Evolutionary conservation across 75 land plant genomes (phyloP).

Genomic region (Cunninghamia lanceolata): DNA sequence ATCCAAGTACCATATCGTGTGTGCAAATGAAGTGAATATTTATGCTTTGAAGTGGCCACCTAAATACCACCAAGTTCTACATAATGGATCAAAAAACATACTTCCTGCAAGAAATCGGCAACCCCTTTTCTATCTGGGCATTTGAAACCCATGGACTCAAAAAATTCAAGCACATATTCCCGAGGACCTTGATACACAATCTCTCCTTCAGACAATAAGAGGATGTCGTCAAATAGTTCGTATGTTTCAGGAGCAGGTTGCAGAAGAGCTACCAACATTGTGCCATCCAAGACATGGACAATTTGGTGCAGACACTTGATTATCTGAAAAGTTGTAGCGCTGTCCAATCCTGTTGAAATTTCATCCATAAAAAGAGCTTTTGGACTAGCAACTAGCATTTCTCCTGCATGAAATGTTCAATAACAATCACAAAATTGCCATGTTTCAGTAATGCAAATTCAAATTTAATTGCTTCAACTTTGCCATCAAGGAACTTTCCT

Average conservation of each 20-base stretch:
- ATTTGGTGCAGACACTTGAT: conserved; percentile 45
- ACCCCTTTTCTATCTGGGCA: conserved; percentile 40
- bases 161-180: conserved; percentile 36
- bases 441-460: conserved; percentile 22
- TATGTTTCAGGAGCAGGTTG: conserved; percentile 41
- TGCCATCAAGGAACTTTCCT: neutral
- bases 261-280: conserved; percentile 25
- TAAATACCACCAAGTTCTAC: neutral
- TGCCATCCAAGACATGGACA: conserved; percentile 18
- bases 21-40: conserved; percentile 26
- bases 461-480: conserved; percentile 17
- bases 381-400: conserved; percentile 31
- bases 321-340: conserved; percentile 71
- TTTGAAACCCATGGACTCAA: conserved; percentile 28
- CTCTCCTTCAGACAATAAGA: conserved; percentile 68
- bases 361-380: conserved; percentile 52
- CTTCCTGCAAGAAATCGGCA: conserved; percentile 45
- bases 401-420: conserved; percentile 17
- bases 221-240: conserved; percentile 65
- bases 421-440: neutral
- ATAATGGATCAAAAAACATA: conserved; percentile 22
- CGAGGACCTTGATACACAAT: conserved; percentile 85
- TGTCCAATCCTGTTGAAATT: conserved; percentile 68
- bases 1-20: neutral
- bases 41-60: conserved; percentile 14